Percentiles rank a stretch among this genome's conserved stretches.
These are phyloP conservation scores for Oldenlandia corymbosa DNA, from an alignment of 257 asterid species.

Conservation along the genomic window DNA sequence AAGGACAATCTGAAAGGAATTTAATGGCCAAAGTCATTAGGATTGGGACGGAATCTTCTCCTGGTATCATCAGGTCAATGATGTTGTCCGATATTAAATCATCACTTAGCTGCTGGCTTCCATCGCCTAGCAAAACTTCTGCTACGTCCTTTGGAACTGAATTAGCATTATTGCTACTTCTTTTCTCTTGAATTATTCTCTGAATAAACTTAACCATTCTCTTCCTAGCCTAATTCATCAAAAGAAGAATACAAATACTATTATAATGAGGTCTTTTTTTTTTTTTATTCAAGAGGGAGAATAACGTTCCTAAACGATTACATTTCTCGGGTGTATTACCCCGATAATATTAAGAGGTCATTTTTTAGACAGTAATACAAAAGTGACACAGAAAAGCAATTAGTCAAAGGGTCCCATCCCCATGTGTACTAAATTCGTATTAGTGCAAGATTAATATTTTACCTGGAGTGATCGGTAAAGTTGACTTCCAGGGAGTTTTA, in stretches of 20 bases:
- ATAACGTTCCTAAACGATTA: too few species aligned
- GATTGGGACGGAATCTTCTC: constrained; percentile 94
- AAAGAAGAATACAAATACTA: not conserved
- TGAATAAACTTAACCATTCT: constrained; percentile 63
- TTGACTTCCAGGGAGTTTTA: constrained; percentile 76
- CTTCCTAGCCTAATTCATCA: constrained; percentile 57
- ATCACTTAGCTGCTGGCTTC: constrained; percentile 50
- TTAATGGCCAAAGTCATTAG: constrained; percentile 77
- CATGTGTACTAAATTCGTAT: too few species aligned
- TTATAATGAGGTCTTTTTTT: too few species aligned
- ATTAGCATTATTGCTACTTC: constrained; percentile 13
- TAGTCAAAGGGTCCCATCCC: too few species aligned
- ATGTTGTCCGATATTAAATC: constrained; percentile 74
- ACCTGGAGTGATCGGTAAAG: constrained; percentile 79
- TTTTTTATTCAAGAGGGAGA: too few species aligned
- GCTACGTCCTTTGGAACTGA: constrained; percentile 47
- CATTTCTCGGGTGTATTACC: too few species aligned
- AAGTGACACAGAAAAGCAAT: too few species aligned
- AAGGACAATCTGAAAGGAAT: constrained; percentile 72
- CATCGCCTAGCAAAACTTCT: constrained; percentile 54
- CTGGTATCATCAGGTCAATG: constrained; percentile 89
- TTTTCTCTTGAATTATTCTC: constrained; percentile 51
- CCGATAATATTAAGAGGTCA: too few species aligned
- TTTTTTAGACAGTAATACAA: too few species aligned
- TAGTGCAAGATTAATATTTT: too few species aligned